Base-by-base conservation (phyloP, 2,329 filamentous ascomycete species). In the Penicillium sp. region DNA sequence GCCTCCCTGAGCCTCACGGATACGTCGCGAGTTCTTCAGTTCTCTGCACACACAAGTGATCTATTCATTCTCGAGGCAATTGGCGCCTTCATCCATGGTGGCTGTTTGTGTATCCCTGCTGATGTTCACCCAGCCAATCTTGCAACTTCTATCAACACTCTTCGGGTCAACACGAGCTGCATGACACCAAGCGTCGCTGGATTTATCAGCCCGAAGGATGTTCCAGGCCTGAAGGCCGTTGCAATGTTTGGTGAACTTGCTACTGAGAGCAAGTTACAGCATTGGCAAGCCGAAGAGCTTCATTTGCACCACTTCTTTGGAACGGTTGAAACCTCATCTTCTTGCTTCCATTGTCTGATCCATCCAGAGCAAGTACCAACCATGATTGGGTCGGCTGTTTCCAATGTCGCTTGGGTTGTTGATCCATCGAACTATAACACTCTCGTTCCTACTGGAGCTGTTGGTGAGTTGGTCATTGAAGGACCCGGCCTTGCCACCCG, bases 91-190 rank as follows among this genome's bases (percentile, higher is more conserved):
- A 62, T 69, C 57, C 63, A 70, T 27, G 79, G 80, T 39, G 80
- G 79, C 4, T 78, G 76, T 37, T 63, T 82, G 14, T 82, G 79
- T 54, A 76, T 82, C 2, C 78, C 79, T 0, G 73, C 74, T 49
- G 66, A 78, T 61, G 62, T 74, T 43, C 76, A 81, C 13, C 79
- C 77, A 73, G 76, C 74, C 1, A 81, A 82, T 62, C 78, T 88
- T 66, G 84, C 84, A 0, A 78, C 81, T 0, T 77, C 82, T 0
- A 77, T 87, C 58, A 76, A 56, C 56, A 75, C 16, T 43, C 77
- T 55, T 31, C 63, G 68, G 19, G 67, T 65, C 60, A 71, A 63
- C 65, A 67, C 49, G 63, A 65, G 60, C 55, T 79, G 63, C 65
- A 72, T 67, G 67, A 78, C 63, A 55, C 72, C 68, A 52, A 74